Conservation (phyloP, 2,329 filamentous ascomycete species). For the Aurifilum marmelostoma region DNA sequence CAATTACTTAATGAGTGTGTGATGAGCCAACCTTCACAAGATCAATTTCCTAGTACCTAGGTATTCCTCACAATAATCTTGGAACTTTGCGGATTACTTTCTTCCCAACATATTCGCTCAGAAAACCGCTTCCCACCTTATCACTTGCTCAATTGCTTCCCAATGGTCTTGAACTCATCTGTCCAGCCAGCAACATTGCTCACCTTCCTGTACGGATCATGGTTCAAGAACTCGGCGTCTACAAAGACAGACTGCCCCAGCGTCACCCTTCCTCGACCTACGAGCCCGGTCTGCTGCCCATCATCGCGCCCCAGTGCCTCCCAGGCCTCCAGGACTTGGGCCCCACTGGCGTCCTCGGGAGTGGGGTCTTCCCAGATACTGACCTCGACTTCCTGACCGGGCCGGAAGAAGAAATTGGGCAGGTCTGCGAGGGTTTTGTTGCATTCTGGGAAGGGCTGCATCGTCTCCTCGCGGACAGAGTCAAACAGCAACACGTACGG, state of each 20-base stretch:
- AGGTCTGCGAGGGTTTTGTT: conserved; percentile 28
- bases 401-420: conserved; percentile 40
- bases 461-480: conserved; percentile 39
- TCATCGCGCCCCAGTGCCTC: conserved; percentile 29
- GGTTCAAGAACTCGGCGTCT: conserved; percentile 40
- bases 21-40: background rate
- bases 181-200: conserved; percentile 38
- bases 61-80: background rate
- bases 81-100: background rate
- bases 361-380: conserved; percentile 37
- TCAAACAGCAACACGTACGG: conserved; percentile 32
- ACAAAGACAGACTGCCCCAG: conserved; percentile 37
- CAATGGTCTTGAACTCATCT: conserved; percentile 38
- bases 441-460: conserved; percentile 43
- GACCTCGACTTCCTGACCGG: conserved; percentile 35
- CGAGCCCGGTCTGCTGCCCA: conserved; percentile 29
- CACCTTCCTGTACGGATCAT: conserved; percentile 39
- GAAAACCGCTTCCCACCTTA: too few species aligned
- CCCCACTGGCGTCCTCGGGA: background rate
- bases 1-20: background rate
- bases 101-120: too few species aligned
- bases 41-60: too few species aligned
- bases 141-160: conserved; percentile 27
- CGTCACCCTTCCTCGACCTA: conserved; percentile 33
- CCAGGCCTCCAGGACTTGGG: conserved; percentile 4